Base-by-base conservation (phyloP, 2,329 filamentous ascomycete genomes). In the Grosmannia huntii region DNA sequence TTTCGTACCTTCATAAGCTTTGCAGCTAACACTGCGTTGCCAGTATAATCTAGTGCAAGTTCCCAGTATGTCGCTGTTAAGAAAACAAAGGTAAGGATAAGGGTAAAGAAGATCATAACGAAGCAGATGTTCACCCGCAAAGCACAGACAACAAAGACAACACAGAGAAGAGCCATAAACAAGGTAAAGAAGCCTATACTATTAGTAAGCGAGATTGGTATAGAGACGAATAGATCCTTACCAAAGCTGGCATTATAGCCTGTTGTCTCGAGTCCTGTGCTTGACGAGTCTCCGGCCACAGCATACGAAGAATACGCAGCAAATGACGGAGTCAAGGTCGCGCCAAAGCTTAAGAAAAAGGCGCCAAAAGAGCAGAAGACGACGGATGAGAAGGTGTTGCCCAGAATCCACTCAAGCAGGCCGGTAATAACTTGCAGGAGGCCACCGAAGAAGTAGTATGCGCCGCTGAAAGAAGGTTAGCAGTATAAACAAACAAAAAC, bases 61-160 rank as follows among this genome's bases (percentile, higher is more conserved):
- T 79, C 68, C 75, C 80, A 86, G 69, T 83, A 87, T 0, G 77
- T 76, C 2, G 75, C 83, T 0, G 84, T 76, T 36, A 89, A 73
- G 28, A 83, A 71, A 12, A 70, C 67, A 66, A 90, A 87, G 3
- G 76, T 73, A 14, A 82, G 66, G 21, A 79, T 68, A n/a, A 90
- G 76, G 1, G 74, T 75, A 60, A 83, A 66, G 73, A 90, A 90
- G 69, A 90, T 86, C 58, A 82, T 63, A 63, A 87, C 78, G 70
- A 89, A 88, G 68, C 82, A 76, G 11, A 88, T 59, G 68, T 90
- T 90, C 33, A 85, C 90, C 53, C 87, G 82, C 23, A 89, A 72
- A 0, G 86, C 78, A 70, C 84, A 86, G 66, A 90, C 73, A 55
- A 89, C 71, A 72, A 81, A 89, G 64, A 89, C 67, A 61, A 87